Evolutionary conservation across 768 basidiomycete genomes (phyloP).

Genomic region (Rhizopogon vinicolor): DNA sequence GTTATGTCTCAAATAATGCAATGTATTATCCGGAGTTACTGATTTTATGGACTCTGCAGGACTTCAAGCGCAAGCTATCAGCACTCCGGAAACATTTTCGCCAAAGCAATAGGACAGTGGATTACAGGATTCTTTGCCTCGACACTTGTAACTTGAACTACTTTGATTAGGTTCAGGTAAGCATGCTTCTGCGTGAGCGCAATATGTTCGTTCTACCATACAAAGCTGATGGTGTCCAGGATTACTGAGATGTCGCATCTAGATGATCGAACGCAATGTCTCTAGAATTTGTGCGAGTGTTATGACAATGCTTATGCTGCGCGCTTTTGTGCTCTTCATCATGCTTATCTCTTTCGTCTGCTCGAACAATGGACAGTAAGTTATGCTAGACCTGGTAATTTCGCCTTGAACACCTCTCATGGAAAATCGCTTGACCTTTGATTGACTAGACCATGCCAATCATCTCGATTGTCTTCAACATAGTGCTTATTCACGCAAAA

Average conservation of each 20-base stretch:
- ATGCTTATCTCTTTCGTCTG: conserved; percentile 1
- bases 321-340: background rate
- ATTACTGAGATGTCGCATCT: conserved; percentile 6
- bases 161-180: conserved; percentile 5
- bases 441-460: background rate
- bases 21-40: background rate
- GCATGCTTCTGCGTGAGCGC: background rate
- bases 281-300: background rate
- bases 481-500: conserved; percentile 2
- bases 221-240: background rate
- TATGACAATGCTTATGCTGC: background rate
- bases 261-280: background rate
- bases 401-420: no score
- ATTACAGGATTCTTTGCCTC: conserved; percentile 2
- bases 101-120: conserved; percentile 3
- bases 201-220: background rate
- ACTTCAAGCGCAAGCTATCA: conserved; percentile 1
- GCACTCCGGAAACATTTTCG: conserved; percentile 1
- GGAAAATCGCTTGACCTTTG: no score
- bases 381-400: conserved; percentile 1
- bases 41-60: conserved; percentile 2
- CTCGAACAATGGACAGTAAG: conserved; percentile 1
- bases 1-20: background rate
- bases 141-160: conserved; percentile 1
- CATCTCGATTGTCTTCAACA: conserved; percentile 2